Conservation (phyloP, 176 grass and related monocot genomes). For the Triticum timopheevii region DNA sequence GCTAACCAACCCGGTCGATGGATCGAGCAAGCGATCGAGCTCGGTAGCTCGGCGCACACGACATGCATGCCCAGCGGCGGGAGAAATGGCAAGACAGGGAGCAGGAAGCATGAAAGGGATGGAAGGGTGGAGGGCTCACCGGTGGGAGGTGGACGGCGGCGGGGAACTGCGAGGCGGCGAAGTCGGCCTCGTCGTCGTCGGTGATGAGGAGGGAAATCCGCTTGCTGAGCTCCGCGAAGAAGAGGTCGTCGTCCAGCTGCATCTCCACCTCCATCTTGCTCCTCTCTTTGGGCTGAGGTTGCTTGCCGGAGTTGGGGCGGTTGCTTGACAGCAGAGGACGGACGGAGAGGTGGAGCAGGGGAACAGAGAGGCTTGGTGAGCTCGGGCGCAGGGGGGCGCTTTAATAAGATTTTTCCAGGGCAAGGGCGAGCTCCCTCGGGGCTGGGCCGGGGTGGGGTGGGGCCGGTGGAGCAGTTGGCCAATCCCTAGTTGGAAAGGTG, state of each 20-base stretch:
- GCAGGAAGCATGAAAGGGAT: background rate
- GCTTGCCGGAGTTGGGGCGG: background rate
- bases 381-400: constrained; percentile 10
- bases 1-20: background rate
- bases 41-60: background rate
- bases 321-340: background rate
- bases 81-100: no score
- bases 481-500: constrained; percentile 41
- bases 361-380: background rate
- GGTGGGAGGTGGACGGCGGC: constrained; percentile 23
- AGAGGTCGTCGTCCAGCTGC: constrained; percentile 75
- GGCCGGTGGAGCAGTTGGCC: constrained; percentile 45
- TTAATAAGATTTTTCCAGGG: constrained; percentile 34
- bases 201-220: constrained; percentile 90
- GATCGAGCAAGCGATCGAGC: no score
- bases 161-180: constrained; percentile 43
- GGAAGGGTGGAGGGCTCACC: constrained; percentile 22
- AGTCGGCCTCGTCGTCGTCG: constrained; percentile 89
- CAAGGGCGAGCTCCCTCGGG: background rate
- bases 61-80: background rate
- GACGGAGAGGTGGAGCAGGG: background rate
- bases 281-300: no score
- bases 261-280: constrained; percentile 47
- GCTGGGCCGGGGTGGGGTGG: constrained; percentile 1
- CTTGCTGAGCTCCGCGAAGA: constrained; percentile 97